Percentiles rank a stretch among this genome's conserved stretches.
phyloP scores from a whole-genome alignment of 371 early-diverging fungal species.

The Rhizopus sp. region DNA sequence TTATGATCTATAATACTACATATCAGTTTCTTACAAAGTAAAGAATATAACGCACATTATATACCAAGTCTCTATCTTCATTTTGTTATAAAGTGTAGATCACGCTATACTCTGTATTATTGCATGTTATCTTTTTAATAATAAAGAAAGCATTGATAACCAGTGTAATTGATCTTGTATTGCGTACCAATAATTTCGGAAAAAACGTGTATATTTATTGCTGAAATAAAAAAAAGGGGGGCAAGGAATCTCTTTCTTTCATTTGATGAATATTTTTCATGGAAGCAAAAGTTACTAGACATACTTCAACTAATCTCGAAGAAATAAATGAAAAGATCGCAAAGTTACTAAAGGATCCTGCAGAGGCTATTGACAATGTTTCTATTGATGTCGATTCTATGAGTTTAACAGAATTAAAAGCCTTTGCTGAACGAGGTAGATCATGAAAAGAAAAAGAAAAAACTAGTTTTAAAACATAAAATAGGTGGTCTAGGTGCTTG shows the following conservation, averaged over 20 bases:
- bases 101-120: too few species aligned
- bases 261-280: conserved; percentile 11
- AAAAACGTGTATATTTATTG: neutral
- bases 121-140: too few species aligned
- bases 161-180: neutral
- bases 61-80: neutral
- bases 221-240: neutral
- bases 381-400: conserved; percentile 39
- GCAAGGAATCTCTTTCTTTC: conserved; percentile 2
- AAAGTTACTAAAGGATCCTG: conserved; percentile 35
- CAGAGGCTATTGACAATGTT: conserved; percentile 26
- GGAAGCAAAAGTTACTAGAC: conserved; percentile 40
- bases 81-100: neutral
- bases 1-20: too few species aligned
- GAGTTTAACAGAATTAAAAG: conserved; percentile 35
- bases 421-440: conserved; percentile 47
- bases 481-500: conserved; percentile 53
- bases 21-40: too few species aligned
- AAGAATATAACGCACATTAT: neutral
- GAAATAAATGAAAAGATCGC: conserved; percentile 41
- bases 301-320: conserved; percentile 44
- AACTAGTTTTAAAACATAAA: neutral
- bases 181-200: neutral
- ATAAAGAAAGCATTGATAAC: too few species aligned
- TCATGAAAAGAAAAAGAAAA: neutral